A percentile compares a stretch with the other conserved stretches of the same genome.
Conservation (phyloP, 306 rosid genomes). For the Trichosanthes truncata region DNA sequence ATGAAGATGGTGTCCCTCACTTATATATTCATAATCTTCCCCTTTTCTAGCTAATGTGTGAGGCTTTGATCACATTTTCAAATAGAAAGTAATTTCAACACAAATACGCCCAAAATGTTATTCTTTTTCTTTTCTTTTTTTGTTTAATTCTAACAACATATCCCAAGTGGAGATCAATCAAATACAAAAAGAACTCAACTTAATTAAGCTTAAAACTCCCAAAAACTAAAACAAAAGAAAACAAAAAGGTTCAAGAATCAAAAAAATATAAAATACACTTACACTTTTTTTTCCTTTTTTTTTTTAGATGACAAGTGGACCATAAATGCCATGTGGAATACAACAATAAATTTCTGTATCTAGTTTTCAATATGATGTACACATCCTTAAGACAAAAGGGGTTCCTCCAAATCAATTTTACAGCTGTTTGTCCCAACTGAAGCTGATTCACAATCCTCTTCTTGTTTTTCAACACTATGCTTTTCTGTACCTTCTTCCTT, state of each 20-base stretch:
- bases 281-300: not conserved
- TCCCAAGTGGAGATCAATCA: not conserved
- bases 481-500: not conserved
- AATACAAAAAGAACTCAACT: not conserved
- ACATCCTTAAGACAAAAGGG: constrained; percentile 18
- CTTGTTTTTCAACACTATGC: not conserved
- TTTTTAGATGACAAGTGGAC: not conserved
- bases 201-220: not conserved
- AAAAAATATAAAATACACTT: not conserved
- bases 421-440: not conserved
- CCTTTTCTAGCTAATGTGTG: too few species aligned
- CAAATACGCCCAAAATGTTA: too few species aligned
- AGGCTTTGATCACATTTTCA: too few species aligned
- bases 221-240: not conserved
- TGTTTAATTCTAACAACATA: not conserved
- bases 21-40: too few species aligned
- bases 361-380: not conserved
- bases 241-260: not conserved
- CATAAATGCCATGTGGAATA: not conserved
- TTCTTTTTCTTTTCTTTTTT: too few species aligned
- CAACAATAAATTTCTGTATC: not conserved
- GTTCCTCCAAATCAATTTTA: constrained; percentile 29
- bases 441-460: not conserved
- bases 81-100: not conserved
- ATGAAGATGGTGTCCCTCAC: too few species aligned